A percentile compares a stretch with the other conserved stretches of the same genome.
These are phyloP conservation scores for Cryptosporidium sp. DNA, from an alignment of 169 alveolate genomes.

Conservation along the genomic window DNA sequence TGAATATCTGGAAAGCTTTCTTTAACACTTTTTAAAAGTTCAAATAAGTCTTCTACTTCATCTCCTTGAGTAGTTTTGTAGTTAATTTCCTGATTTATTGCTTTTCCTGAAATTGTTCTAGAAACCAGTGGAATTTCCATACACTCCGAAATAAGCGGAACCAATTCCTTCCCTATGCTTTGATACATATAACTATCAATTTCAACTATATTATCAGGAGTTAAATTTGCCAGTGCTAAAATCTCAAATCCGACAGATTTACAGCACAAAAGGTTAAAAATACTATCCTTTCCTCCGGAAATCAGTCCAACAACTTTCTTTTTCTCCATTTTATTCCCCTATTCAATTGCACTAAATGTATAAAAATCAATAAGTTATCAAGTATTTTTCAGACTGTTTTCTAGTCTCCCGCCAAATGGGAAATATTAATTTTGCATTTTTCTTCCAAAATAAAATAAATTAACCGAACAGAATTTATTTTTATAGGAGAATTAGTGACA, in stretches of 20 bases:
- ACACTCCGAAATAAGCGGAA: constrained; percentile 93
- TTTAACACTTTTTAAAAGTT: constrained; percentile 84
- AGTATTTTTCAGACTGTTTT: neutral
- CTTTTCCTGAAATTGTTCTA: constrained; percentile 83
- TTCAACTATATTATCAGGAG: constrained; percentile 83
- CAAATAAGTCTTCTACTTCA: constrained; percentile 95
- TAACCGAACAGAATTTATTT: neutral
- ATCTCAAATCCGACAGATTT: constrained; percentile 77
- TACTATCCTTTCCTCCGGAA: constrained; percentile 91
- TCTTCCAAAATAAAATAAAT: neutral
- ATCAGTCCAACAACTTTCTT: constrained; percentile 86
- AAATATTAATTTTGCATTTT: neutral
- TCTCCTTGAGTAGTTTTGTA: constrained; percentile 87
- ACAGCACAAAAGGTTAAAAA: constrained; percentile 81
- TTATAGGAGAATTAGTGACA: neutral
- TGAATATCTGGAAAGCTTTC: constrained; percentile 86
- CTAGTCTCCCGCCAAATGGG: constrained; percentile 20
- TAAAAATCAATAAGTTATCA: neutral
- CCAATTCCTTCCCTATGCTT: constrained; percentile 93
- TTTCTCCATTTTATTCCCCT: constrained; percentile 11
- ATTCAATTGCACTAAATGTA: neutral
- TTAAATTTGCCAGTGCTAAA: constrained; percentile 74
- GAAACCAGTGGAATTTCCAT: constrained; percentile 90
- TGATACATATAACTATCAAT: constrained; percentile 95
- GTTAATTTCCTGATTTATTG: constrained; percentile 84